phyloP scores from a whole-genome alignment of 1,284 basidiomycete genomes.

The Thecaphora thlaspeos region DNA sequence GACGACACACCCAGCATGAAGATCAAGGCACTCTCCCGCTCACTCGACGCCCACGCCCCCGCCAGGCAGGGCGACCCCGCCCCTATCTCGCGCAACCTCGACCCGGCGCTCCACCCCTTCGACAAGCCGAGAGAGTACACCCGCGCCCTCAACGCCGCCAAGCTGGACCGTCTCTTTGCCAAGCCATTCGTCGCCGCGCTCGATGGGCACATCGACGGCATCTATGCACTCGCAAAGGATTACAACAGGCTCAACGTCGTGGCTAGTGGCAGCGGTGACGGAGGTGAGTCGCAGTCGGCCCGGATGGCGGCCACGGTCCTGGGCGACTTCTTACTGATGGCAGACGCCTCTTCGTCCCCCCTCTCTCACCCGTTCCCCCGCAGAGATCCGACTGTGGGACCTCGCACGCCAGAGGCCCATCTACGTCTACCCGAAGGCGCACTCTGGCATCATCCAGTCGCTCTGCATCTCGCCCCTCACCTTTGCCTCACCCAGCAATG shows the following conservation, averaged over 20 bases:
- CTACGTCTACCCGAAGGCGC: slow-evolving; percentile 74
- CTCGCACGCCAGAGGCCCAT: slow-evolving; percentile 70
- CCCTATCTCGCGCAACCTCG: slow-evolving; percentile 85
- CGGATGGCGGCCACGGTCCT: not conserved
- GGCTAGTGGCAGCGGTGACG: slow-evolving; percentile 94
- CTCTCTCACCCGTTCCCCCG: not conserved
- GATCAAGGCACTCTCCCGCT: slow-evolving; percentile 84
- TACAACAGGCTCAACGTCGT: slow-evolving; percentile 74
- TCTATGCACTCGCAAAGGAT: slow-evolving; percentile 80
- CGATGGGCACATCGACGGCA: slow-evolving; percentile 93
- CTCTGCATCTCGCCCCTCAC: slow-evolving; percentile 74
- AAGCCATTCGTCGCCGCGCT: slow-evolving; percentile 89
- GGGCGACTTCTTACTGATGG: no score
- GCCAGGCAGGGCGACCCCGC: slow-evolving; percentile 70
- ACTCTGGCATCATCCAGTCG: slow-evolving; percentile 77
- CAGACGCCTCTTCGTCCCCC: no score
- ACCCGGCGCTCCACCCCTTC: slow-evolving; percentile 92
- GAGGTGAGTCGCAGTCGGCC: slow-evolving; percentile 77
- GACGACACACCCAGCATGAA: slow-evolving; percentile 62
- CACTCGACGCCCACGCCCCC: slow-evolving; percentile 71
- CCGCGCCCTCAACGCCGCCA: slow-evolving; percentile 88
- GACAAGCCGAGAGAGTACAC: slow-evolving; percentile 87
- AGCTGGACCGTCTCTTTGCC: slow-evolving; percentile 94
- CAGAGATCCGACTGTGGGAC: slow-evolving; percentile 86
- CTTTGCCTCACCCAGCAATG: slow-evolving; percentile 44